A percentile compares a stretch with the other conserved stretches of the same genome.
phyloP scores from a whole-genome alignment of 1,284 basidiomycete genomes.

The Crucibulum cyathiforme region DNA sequence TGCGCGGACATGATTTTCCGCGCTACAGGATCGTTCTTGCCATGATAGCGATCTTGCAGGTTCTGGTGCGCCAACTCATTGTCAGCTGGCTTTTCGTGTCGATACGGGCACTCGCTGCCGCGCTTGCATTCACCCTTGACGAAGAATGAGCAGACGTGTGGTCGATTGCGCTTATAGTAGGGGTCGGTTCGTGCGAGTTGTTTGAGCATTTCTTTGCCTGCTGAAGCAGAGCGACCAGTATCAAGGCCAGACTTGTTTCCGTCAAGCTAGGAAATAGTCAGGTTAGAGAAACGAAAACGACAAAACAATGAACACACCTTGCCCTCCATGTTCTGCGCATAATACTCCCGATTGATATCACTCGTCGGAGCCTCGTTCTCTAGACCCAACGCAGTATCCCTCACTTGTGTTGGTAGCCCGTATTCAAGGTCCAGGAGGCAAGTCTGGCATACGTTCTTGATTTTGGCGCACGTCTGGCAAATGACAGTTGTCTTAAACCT shows the following conservation, averaged over 20 bases:
- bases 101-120: conserved; percentile 92
- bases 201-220: conserved; percentile 96
- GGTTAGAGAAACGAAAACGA: not conserved
- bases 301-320: conserved; percentile 60
- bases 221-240: conserved; percentile 71
- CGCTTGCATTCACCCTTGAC: conserved; percentile 94
- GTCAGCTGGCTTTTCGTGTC: conserved; percentile 89
- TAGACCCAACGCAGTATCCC: conserved; percentile 92
- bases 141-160: conserved; percentile 95
- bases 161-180: conserved; percentile 95
- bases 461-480: conserved; percentile 98
- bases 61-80: conserved; percentile 90
- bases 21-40: conserved; percentile 89
- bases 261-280: conserved; percentile 53
- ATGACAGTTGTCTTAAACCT: conserved; percentile 98
- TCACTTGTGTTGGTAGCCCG: conserved; percentile 94
- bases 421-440: conserved; percentile 97
- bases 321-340: conserved; percentile 94
- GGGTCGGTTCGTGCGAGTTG: conserved; percentile 92
- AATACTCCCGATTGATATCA: conserved; percentile 97
- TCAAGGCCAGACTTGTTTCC: conserved; percentile 74
- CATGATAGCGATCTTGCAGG: conserved; percentile 92
- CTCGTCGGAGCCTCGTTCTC: conserved; percentile 91
- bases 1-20: conserved; percentile 81
- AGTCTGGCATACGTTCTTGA: conserved; percentile 99